phyloP scores from a whole-genome alignment of 305 asterid species.

The Solanum hybrid region DNA sequence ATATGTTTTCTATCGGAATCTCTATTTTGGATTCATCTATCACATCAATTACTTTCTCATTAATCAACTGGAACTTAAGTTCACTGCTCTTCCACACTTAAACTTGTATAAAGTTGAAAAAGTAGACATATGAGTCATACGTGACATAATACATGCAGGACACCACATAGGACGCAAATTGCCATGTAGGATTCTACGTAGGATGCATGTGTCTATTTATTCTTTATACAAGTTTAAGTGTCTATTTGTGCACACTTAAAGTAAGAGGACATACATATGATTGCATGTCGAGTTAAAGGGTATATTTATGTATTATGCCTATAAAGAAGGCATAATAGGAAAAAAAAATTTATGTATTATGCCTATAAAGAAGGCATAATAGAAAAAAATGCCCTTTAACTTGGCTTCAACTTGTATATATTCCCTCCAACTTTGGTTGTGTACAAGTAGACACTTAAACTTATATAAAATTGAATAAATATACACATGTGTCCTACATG shows the following conservation, averaged over 20 bases:
- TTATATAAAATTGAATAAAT: too few relatives aligned
- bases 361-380: neutral
- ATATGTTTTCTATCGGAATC: neutral
- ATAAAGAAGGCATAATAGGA: neutral
- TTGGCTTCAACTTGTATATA: neutral
- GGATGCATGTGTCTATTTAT: neutral
- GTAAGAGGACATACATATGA: neutral
- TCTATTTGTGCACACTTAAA: neutral
- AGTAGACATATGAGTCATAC: neutral
- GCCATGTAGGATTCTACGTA: neutral
- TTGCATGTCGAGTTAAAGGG: neutral
- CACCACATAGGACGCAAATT: neutral
- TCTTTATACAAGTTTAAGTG: neutral
- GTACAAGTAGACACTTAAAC: neutral
- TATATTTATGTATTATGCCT: too few relatives aligned
- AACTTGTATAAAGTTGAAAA: too few relatives aligned
- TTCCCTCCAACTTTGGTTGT: neutral
- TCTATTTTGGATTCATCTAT: neutral
- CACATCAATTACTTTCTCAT: neutral
- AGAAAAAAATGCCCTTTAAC: neutral
- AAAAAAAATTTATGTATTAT: too few relatives aligned
- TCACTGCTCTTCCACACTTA: neutral
- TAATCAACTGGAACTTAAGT: neutral
- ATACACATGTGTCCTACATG: neutral
- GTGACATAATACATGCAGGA: neutral